Evolutionary conservation across 2,329 filamentous ascomycete genomes (phyloP).

Genomic region (Leptosphaerulina australis): DNA sequence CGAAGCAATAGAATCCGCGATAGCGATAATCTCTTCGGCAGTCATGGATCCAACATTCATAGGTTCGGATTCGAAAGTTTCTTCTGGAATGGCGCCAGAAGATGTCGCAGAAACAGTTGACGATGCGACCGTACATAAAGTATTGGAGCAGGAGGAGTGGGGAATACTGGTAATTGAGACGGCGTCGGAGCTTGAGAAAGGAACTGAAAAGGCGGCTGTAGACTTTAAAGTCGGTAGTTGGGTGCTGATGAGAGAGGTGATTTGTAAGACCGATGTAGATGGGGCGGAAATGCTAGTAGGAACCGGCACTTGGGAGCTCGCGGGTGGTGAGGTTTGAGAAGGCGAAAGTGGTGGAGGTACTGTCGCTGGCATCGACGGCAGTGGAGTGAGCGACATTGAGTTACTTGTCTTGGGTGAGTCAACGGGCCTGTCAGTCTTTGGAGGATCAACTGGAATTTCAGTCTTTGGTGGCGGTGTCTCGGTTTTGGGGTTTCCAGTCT

Average conservation of each 20-base stretch:
- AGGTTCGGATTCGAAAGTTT: slow-evolving; percentile 17
- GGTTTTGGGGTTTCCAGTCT: slow-evolving; percentile 1
- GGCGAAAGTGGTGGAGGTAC: background rate
- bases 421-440: slow-evolving; percentile 5
- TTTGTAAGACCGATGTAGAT: background rate
- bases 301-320: background rate
- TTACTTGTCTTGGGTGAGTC: slow-evolving; percentile 9
- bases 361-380: background rate
- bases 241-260: background rate
- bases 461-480: slow-evolving; percentile 1
- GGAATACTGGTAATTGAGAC: background rate
- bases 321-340: background rate
- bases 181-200: background rate
- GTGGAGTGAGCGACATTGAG: background rate
- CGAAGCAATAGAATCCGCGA: slow-evolving; percentile 3
- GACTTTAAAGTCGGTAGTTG: background rate
- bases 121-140: slow-evolving; percentile 10
- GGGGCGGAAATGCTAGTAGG: background rate
- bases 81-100: slow-evolving; percentile 1
- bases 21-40: slow-evolving; percentile 3
- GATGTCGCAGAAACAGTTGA: slow-evolving; percentile 3
- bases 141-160: slow-evolving; percentile 17
- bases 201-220: background rate
- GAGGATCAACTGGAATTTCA: background rate
- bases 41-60: slow-evolving; percentile 17